Evolutionary conservation across 768 basidiomycete genomes (phyloP).

Genomic region (Lentinus brumalis): DNA sequence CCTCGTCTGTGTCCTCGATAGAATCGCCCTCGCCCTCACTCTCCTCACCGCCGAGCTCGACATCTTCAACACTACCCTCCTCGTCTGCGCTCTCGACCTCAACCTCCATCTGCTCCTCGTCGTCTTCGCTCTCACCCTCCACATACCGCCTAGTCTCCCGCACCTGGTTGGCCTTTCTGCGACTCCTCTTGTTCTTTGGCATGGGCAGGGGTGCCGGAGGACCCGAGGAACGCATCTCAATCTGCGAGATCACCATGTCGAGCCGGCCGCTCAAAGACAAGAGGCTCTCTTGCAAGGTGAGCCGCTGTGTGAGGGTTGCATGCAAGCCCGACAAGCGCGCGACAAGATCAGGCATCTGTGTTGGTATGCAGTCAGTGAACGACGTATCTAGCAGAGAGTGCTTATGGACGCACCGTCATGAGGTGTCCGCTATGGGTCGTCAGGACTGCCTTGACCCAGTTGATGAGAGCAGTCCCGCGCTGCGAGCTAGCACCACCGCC

Average conservation of each 20-base stretch:
- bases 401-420: conserved; percentile 74
- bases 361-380: background rate
- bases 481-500: conserved; percentile 81
- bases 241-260: conserved; percentile 92
- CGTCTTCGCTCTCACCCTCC: conserved; percentile 80
- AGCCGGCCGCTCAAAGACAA: conserved; percentile 85
- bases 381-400: background rate
- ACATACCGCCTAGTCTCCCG: conserved; percentile 55
- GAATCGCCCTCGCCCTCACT: conserved; percentile 50
- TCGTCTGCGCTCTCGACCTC: conserved; percentile 66
- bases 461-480: conserved; percentile 66
- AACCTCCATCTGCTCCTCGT: conserved; percentile 55
- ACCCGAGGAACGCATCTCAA: conserved; percentile 82
- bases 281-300: conserved; percentile 82
- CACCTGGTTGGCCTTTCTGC: conserved; percentile 39
- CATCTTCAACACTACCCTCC: conserved; percentile 75
- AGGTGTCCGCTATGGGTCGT: conserved; percentile 87
- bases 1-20: conserved; percentile 43
- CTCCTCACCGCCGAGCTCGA: conserved; percentile 67
- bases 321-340: conserved; percentile 84
- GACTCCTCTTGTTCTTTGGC: conserved; percentile 30
- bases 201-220: conserved; percentile 58
- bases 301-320: conserved; percentile 73
- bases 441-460: conserved; percentile 82
- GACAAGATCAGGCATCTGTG: conserved; percentile 90